Base-by-base conservation (phyloP, 192 early-diverging fungal species). In the Allomyces macrogynus region DNA sequence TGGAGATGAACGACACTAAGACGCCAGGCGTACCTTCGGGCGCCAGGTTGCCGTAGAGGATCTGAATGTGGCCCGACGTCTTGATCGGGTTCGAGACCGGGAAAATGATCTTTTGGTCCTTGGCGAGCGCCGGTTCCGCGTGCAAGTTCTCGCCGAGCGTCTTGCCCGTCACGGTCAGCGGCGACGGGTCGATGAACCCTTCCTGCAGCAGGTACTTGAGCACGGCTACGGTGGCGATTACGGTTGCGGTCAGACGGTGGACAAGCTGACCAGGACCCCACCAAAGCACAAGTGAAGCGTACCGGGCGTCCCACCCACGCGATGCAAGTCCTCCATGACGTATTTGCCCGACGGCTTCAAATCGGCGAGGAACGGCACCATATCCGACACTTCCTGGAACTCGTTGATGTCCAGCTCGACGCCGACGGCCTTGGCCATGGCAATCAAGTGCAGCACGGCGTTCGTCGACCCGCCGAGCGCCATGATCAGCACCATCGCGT, bases 291-390 rank as follows among this genome's bases (percentile, higher is more conserved):
- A n/a, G n/a, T n/a, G n/a, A n/a, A n/a, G 11, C 18, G 40, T 43
- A 26, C 49, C 84, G 18, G 96, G 96, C 0, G 89, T 91, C 68
- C 96, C 96, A 63, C 96, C 96, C 65, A 95, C 84, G 12, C 72
- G 68, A 70, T 92, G 90, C 43, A 99, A 70, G 72, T 99, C 94
- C 71, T 90, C 96, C 89, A 99, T 96, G 16, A 99, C 94, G 71
- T 91, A 97, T 73, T 93, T 89, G 67, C 96, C 96, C 77, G 88
- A 88, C 65, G 96, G 96, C 78, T 97, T 97, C 69, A 99, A 76
- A 78, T 99, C 92, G 24, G 96, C 96, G 78, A 99, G 81, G 75
- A 99, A 86, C 49, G 96, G 96, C 43, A 86, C 86, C 68, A 81
- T 77, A 74, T 95, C 86, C 70, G 87, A 90, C 73, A 93, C 81